Conservation (phyloP, 1,139 yeast species). For the Saccharomyces hybrid region DNA sequence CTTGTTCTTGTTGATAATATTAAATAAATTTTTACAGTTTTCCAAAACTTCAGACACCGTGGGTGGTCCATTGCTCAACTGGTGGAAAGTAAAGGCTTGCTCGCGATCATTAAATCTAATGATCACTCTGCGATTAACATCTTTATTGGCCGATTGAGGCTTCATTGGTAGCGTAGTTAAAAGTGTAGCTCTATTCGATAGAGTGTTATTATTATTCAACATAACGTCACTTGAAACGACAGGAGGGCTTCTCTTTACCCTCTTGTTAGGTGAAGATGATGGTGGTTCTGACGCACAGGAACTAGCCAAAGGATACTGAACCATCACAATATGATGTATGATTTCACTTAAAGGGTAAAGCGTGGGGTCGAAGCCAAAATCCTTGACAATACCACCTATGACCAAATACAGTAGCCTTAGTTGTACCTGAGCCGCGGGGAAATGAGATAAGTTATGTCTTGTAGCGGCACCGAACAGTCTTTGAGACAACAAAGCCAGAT, state of each 20-base stretch:
- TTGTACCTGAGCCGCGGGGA: slow-evolving; percentile 21
- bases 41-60: slow-evolving; percentile 28
- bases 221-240: neutral
- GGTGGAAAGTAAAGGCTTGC: slow-evolving; percentile 30
- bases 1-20: slow-evolving; percentile 15
- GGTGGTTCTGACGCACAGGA: neutral
- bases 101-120: slow-evolving; percentile 26
- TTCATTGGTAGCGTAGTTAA: slow-evolving; percentile 28
- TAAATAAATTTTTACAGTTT: slow-evolving; percentile 26
- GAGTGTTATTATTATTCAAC: neutral
- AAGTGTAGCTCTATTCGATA: slow-evolving; percentile 14
- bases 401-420: slow-evolving; percentile 41
- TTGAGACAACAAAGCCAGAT: slow-evolving; percentile 16
- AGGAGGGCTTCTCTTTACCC: neutral
- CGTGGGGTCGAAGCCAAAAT: slow-evolving; percentile 67
- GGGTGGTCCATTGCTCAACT: slow-evolving; percentile 32
- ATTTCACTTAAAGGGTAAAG: slow-evolving; percentile 57
- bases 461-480: slow-evolving; percentile 21
- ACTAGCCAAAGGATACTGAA: slow-evolving; percentile 50
- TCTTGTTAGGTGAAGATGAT: neutral
- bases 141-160: slow-evolving; percentile 30
- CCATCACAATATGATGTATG: slow-evolving; percentile 52
- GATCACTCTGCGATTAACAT: slow-evolving; percentile 26
- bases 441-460: slow-evolving; percentile 12
- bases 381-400: slow-evolving; percentile 64